Evolutionary conservation across 352 stramenopile species (phyloP).

Genomic region (Phytophthora podocarpi): DNA sequence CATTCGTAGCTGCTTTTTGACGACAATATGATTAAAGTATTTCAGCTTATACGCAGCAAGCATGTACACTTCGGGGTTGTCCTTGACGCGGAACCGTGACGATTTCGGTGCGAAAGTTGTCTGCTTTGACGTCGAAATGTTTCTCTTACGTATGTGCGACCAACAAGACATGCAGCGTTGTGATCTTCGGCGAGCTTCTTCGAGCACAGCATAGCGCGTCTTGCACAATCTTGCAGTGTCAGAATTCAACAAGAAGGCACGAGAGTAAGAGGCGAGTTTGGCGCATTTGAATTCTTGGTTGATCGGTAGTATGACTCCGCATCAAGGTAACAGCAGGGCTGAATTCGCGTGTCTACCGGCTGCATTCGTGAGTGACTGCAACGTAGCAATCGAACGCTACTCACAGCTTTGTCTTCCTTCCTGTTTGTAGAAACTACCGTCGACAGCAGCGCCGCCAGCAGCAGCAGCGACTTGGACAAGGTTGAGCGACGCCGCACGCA

Average conservation of each 20-base stretch:
- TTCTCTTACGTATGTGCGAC: constrained; percentile 8
- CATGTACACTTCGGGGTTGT: neutral
- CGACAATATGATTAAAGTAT: neutral
- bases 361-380: no score
- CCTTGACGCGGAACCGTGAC: constrained; percentile 1
- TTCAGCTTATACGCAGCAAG: neutral
- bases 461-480: neutral
- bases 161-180: neutral
- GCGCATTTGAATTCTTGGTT: neutral
- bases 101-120: constrained; percentile 6
- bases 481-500: constrained; percentile 13
- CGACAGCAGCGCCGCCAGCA: neutral
- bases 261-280: neutral
- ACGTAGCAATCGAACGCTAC: neutral
- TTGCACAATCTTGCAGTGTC: neutral
- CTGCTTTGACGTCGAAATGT: neutral
- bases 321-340: constrained; percentile 9
- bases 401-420: neutral
- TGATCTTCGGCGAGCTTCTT: constrained; percentile 13
- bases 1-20: no score
- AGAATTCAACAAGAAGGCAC: constrained; percentile 6
- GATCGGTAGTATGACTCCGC: neutral
- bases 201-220: neutral
- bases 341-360: no score
- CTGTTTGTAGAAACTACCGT: neutral